phyloP scores from a whole-genome alignment of 768 basidiomycete species.

The Pluteus cervinus region DNA sequence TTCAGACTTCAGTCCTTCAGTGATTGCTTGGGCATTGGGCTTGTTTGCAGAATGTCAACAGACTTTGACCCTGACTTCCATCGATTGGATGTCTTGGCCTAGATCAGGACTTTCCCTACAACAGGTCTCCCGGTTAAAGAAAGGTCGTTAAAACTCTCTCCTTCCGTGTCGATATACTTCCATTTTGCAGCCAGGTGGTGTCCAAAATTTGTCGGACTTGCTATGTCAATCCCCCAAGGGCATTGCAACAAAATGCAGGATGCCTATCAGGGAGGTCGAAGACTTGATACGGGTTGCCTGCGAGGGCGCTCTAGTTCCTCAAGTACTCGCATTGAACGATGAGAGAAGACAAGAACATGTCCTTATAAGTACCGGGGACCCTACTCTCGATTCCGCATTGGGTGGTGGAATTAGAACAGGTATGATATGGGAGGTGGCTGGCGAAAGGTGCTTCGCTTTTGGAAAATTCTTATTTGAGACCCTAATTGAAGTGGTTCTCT shows the following conservation, averaged over 20 bases:
- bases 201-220: constrained; percentile 42
- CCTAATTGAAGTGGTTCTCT: no score
- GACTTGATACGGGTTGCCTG: constrained; percentile 46
- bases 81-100: no score
- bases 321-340: no score
- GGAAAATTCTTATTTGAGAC: constrained; percentile 2
- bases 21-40: no score
- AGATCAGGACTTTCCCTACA: no score
- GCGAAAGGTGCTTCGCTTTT: constrained; percentile 65
- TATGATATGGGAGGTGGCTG: constrained; percentile 82
- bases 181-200: constrained; percentile 32
- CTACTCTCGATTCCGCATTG: constrained; percentile 56
- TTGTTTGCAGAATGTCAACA: no score
- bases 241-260: constrained; percentile 49
- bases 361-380: constrained; percentile 80
- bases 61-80: no score
- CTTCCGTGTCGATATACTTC: not conserved
- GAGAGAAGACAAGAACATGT: no score
- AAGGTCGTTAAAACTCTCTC: constrained; percentile 20
- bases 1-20: no score
- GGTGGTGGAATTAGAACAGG: constrained; percentile 78
- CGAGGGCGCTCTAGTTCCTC: constrained; percentile 28
- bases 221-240: constrained; percentile 43
- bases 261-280: constrained; percentile 43
- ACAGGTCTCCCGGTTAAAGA: no score